A percentile compares a stretch with the other conserved stretches of the same genome.
Evolutionary conservation across 2,329 filamentous ascomycete species (phyloP).

Genomic region (Paracoccidioides lutzii): DNA sequence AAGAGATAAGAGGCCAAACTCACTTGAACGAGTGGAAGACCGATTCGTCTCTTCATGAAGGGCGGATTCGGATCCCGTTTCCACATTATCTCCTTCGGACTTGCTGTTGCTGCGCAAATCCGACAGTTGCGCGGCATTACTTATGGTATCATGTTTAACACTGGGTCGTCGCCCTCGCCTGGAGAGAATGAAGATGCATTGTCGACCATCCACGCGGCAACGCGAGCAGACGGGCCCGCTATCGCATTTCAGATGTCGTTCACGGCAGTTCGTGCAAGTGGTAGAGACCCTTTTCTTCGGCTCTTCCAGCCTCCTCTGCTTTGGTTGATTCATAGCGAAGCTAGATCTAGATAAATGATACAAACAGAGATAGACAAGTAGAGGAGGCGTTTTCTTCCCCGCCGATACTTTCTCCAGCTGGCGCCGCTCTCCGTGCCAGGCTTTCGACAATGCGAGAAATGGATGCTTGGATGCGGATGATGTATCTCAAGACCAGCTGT

Average conservation of each 20-base stretch:
- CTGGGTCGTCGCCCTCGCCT: constrained; percentile 3
- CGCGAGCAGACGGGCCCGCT: constrained; percentile 6
- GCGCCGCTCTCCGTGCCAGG: background rate
- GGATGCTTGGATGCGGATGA: background rate
- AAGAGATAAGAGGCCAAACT: background rate
- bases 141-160: background rate
- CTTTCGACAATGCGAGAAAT: background rate
- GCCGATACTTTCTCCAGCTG: background rate
- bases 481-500: background rate
- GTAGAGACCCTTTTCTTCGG: constrained; percentile 2
- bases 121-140: background rate
- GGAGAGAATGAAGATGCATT: constrained; percentile 4
- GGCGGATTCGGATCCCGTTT: background rate
- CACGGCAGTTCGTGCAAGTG: constrained; percentile 7
- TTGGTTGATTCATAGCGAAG: constrained; percentile 1
- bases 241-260: constrained; percentile 7
- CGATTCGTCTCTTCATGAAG: background rate
- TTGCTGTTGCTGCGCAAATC: background rate
- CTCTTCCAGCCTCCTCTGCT: background rate
- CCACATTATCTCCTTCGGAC: background rate
- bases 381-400: background rate
- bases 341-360: background rate
- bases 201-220: constrained; percentile 1
- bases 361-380: background rate
- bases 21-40: background rate